Evolutionary conservation across 805 yeast genomes (phyloP).

Genomic region (Pichia kluyveri): DNA sequence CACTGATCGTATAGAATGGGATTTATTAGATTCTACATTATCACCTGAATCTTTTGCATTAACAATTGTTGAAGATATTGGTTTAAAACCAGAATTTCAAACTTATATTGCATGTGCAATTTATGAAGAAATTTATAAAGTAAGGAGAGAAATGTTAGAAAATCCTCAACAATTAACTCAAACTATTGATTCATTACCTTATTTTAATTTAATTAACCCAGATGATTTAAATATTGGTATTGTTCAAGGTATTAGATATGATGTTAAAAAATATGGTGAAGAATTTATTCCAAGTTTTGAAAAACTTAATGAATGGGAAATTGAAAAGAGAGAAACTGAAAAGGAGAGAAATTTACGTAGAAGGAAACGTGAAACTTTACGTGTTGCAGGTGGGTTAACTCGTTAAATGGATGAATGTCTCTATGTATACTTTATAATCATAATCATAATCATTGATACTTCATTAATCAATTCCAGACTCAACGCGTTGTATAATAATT

Average conservation of each 20-base stretch:
- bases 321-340: conserved; percentile 91
- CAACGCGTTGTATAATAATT: too few relatives aligned
- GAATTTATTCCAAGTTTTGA: conserved; percentile 87
- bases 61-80: conserved; percentile 75
- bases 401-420: neutral
- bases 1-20: conserved; percentile 96
- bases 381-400: conserved; percentile 29
- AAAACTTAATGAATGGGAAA: conserved; percentile 80
- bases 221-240: conserved; percentile 13
- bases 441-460: too few relatives aligned
- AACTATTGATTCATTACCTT: conserved; percentile 28
- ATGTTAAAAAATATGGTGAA: conserved; percentile 67
- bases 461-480: too few relatives aligned
- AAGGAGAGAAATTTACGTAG: conserved; percentile 87
- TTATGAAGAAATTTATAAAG: conserved; percentile 66
- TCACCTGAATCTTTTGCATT: conserved; percentile 83
- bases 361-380: conserved; percentile 82
- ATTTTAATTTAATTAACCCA: conserved; percentile 26
- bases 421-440: too few relatives aligned
- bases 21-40: conserved; percentile 42
- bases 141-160: conserved; percentile 78
- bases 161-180: conserved; percentile 27
- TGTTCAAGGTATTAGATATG: conserved; percentile 52
- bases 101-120: conserved; percentile 85
- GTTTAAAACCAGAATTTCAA: conserved; percentile 73